Evolutionary conservation across 257 asterid species (phyloP).

Genomic region (Fraxinus americana): DNA sequence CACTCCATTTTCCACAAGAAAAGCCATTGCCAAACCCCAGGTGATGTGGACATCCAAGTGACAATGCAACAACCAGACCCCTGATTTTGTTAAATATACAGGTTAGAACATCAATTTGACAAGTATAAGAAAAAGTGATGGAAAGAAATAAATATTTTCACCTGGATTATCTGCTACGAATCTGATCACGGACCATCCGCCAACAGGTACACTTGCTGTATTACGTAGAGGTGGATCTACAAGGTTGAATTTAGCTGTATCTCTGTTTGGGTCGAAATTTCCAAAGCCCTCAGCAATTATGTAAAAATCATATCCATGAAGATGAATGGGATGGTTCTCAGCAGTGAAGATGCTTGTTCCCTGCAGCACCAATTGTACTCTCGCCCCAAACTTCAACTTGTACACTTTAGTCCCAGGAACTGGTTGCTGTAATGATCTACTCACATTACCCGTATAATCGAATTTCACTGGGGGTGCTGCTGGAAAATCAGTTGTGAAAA

Average conservation of each 20-base stretch:
- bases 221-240: constrained; percentile 16
- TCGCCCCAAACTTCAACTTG: constrained; percentile 11
- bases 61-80: not conserved
- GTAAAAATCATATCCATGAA: constrained; percentile 12
- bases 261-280: not conserved
- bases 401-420: not conserved
- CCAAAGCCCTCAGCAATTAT: constrained; percentile 10
- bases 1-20: constrained; percentile 1
- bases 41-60: constrained; percentile 5
- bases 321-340: constrained; percentile 8
- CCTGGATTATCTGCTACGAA: constrained; percentile 16
- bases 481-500: not conserved
- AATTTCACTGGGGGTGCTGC: not conserved
- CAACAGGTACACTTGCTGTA: constrained; percentile 7
- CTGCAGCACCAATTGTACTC: constrained; percentile 4
- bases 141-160: not conserved
- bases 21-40: constrained; percentile 3
- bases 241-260: constrained; percentile 9
- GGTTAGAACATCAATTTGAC: not conserved
- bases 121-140: not conserved
- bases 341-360: constrained; percentile 12
- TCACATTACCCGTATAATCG: constrained; percentile 6
- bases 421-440: not conserved
- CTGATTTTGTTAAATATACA: not conserved
- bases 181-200: constrained; percentile 13